Percentiles rank a stretch among this genome's conserved stretches.
These are phyloP conservation scores for Heritiera fomes DNA, from an alignment of 345 rosid genomes.

Conservation along the genomic window DNA sequence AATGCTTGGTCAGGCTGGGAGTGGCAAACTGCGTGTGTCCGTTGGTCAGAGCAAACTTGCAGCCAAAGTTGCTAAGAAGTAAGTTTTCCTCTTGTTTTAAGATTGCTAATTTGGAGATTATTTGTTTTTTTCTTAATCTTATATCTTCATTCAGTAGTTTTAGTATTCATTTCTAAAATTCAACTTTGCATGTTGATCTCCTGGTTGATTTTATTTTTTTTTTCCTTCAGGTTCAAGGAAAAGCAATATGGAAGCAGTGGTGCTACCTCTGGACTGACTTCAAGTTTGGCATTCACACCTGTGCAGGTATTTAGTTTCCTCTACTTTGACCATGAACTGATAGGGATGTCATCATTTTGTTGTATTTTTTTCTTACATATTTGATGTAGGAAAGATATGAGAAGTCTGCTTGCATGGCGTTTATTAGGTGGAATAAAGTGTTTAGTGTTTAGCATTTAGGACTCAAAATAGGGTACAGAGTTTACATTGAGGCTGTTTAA, in stretches of 20 bases:
- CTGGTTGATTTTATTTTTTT: background rate
- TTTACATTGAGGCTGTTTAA: background rate
- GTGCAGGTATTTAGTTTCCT: slow-evolving; percentile 61
- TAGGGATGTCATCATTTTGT: background rate
- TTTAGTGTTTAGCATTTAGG: slow-evolving; percentile 7
- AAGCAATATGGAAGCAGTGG: slow-evolving; percentile 75
- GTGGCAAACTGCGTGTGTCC: slow-evolving; percentile 89
- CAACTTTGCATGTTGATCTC: slow-evolving; percentile 14
- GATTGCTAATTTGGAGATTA: background rate
- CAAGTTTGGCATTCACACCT: slow-evolving; percentile 93
- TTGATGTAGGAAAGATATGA: background rate
- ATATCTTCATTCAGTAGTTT: background rate
- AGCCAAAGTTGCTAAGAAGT: slow-evolving; percentile 93
- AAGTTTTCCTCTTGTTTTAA: slow-evolving; percentile 16
- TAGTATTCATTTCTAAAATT: background rate
- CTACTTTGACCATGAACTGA: slow-evolving; percentile 17
- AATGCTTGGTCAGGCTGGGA: slow-evolving; percentile 99
- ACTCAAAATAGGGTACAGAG: background rate
- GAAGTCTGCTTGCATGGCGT: background rate
- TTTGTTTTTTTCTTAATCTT: background rate
- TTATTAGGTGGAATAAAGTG: background rate
- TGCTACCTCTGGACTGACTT: slow-evolving; percentile 86
- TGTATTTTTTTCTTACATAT: background rate
- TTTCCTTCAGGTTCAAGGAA: slow-evolving; percentile 79
- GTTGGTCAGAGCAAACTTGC: slow-evolving; percentile 88